Percentiles rank a stretch among this genome's conserved stretches.
Evolutionary conservation across 176 grass and related monocot species (phyloP).

Genomic region (Zoysia japonica): DNA sequence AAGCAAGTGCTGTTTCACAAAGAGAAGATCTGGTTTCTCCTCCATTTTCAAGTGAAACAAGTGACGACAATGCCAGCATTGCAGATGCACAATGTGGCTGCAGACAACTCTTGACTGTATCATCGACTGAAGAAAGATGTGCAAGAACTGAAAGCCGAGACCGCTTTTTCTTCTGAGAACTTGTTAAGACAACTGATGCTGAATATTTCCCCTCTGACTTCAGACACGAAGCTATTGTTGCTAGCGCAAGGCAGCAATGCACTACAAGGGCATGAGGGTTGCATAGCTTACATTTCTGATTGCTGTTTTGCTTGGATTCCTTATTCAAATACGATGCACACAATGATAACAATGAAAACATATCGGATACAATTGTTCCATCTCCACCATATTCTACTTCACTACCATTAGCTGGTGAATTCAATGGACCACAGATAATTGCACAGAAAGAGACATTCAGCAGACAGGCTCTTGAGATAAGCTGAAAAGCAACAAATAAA

Average conservation of each 20-base stretch:
- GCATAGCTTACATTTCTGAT: constrained; percentile 80
- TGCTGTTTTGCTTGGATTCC: constrained; percentile 65
- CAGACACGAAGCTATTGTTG: constrained; percentile 58
- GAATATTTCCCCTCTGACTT: constrained; percentile 56
- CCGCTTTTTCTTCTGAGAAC: constrained; percentile 65
- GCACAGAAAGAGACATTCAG: constrained; percentile 57
- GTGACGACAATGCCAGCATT: constrained; percentile 63
- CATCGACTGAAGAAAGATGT: constrained; percentile 70
- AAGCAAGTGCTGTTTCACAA: constrained; percentile 68
- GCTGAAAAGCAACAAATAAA: constrained; percentile 62
- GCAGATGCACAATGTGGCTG: constrained; percentile 80
- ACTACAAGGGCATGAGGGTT: constrained; percentile 77
- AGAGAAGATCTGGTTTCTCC: constrained; percentile 53
- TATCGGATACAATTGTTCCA: constrained; percentile 76
- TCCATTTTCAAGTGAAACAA: constrained; percentile 76
- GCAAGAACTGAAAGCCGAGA: constrained; percentile 72
- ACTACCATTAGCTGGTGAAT: constrained; percentile 48
- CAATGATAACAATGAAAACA: constrained; percentile 75
- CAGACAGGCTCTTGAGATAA: constrained; percentile 84
- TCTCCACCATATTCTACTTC: constrained; percentile 71
- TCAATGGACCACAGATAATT: constrained; percentile 53
- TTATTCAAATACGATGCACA: constrained; percentile 86
- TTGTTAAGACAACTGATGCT: constrained; percentile 62
- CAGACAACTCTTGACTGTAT: constrained; percentile 73
- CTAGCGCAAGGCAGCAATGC: constrained; percentile 73